Evolutionary conservation across 345 rosid genomes (phyloP), one percentile per base, ranked within the genome.

Genomic region (Brassica juncea): DNA sequence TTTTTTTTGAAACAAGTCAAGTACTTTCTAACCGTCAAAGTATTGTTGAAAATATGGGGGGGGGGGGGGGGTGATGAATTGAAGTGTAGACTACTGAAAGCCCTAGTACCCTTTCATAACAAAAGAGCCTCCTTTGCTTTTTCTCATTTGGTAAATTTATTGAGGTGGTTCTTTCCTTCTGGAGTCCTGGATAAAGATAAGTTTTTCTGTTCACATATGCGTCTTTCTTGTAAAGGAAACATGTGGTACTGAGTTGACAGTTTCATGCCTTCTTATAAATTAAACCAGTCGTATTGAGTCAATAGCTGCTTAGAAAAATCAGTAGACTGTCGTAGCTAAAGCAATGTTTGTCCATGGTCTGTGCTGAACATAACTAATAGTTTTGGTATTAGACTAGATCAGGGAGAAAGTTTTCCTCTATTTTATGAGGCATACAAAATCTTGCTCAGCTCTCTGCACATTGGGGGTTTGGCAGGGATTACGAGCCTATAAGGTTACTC

Each of bases 401-500:
- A 57, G 34, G 16, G 61, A 55, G 47, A 55, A 27, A n/a, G 19
- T 15, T 69, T 69, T 32, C 58, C 71, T 80, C 28, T 39, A 55
- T 63, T 68, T 69, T 49, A 19, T 37, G 16, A 6, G 72, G 39
- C 68, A 27, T 37, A 63, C 34, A 62, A 12, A 55, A 52, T 37
- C 37, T 54, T 5, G 16, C 47, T 69, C 75, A 74, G 52, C 12
- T 70, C 63, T 68, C 44, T 68, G 25, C 55, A 35, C 39, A 70
- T 70, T 69, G 65, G 63, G 71, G 25, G 61, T 55, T 42, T 37
- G 34, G 32, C 85, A 94, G 99, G 92, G 97, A 94, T 70, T 82
- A 84, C 72, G 99, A 94, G 82, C 93, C 97, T 68, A 83, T 91
- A 80, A 88, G 99, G 82, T 89, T 92, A 82, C 97, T 94, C n/a